These are phyloP conservation scores for Flaveria floridana DNA, from an alignment of 140 eudicot species.

Conservation along the genomic window DNA sequence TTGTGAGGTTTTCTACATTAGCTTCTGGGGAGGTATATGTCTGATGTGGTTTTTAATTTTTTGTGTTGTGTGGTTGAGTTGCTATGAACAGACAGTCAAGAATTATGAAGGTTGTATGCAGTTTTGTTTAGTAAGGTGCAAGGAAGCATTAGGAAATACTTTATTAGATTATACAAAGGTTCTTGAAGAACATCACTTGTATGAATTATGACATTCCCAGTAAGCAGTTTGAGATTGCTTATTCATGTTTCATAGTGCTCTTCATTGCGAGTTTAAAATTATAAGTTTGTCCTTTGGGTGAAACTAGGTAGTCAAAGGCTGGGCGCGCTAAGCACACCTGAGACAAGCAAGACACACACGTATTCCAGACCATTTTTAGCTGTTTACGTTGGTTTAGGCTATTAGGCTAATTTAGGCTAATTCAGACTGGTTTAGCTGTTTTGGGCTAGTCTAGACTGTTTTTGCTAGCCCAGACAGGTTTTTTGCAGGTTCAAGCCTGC, in stretches of 20 bases:
- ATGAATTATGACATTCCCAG: neutral
- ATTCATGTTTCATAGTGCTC: neutral
- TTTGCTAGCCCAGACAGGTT: no score
- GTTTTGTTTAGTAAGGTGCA: slow-evolving; percentile 10
- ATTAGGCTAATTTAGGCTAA: no score
- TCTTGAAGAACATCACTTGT: neutral
- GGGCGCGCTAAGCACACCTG: no score
- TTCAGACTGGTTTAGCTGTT: no score
- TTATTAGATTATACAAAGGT: neutral
- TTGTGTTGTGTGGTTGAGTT: slow-evolving; percentile 5
- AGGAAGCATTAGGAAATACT: neutral
- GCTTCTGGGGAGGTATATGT: slow-evolving; percentile 74
- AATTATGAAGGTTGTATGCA: neutral
- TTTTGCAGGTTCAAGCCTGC: no score
- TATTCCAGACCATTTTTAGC: no score
- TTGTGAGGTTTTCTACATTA: slow-evolving; percentile 78
- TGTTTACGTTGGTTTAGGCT: no score
- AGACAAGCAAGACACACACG: no score
- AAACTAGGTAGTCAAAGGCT: neutral
- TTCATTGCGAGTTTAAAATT: neutral
- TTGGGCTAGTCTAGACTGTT: no score
- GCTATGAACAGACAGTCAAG: neutral
- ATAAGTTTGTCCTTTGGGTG: neutral
- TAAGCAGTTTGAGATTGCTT: neutral
- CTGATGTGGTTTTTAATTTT: neutral